phyloP scores from a whole-genome alignment of 192 early-diverging fungal species.

The Paraglomus brasilianum region DNA sequence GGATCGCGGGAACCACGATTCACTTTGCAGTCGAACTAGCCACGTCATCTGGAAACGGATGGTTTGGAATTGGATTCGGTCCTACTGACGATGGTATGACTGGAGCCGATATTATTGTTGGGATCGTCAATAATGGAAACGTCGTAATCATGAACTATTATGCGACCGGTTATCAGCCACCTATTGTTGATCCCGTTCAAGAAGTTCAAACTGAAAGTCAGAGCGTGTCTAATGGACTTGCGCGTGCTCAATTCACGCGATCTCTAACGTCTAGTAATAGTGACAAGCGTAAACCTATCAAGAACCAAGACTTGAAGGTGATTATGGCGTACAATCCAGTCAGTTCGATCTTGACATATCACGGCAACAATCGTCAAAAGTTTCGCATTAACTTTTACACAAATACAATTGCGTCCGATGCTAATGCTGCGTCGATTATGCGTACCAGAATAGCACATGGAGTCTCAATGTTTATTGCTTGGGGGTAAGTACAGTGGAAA shows the following conservation, averaged over 20 bases:
- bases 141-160: conserved; percentile 1
- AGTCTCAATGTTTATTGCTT: conserved; percentile 27
- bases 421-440: background rate
- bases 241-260: background rate
- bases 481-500: conserved; percentile 20
- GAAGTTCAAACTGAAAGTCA: background rate
- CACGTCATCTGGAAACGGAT: background rate
- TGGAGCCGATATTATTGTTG: conserved; percentile 10
- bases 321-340: conserved; percentile 21
- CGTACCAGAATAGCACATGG: conserved; percentile 11
- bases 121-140: conserved; percentile 18
- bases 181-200: background rate
- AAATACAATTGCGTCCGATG: background rate
- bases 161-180: conserved; percentile 9
- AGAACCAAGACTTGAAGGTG: background rate
- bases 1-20: background rate
- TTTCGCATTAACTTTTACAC: conserved; percentile 11
- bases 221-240: background rate
- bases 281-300: background rate
- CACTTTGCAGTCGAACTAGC: background rate
- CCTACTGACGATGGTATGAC: conserved; percentile 13
- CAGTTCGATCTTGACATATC: background rate
- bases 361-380: conserved; percentile 3
- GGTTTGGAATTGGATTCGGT: conserved; percentile 24
- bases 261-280: background rate